Percentiles rank a stretch among this genome's conserved stretches.
phyloP scores from a whole-genome alignment of 257 asterid species.

The Nicotiana knightiana region DNA sequence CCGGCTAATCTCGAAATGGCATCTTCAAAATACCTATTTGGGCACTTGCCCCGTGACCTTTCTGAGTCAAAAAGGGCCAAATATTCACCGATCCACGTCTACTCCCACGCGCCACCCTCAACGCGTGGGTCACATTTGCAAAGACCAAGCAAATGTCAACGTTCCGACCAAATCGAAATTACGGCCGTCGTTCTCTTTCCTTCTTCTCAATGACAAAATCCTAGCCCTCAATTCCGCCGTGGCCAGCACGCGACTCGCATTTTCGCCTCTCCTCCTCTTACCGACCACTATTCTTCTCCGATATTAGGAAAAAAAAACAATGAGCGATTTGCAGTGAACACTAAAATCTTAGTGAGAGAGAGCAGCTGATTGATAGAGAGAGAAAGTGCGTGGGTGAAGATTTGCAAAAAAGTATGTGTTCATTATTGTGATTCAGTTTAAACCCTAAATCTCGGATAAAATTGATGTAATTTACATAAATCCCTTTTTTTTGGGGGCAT shows the following conservation, averaged over 20 bases:
- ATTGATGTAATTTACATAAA: background rate
- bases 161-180: constrained; percentile 11
- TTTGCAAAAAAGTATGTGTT: background rate
- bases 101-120: constrained; percentile 28
- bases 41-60: background rate
- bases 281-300: constrained; percentile 21
- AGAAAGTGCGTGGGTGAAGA: background rate
- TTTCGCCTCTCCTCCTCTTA: constrained; percentile 16
- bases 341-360: background rate
- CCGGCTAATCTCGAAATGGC: no score
- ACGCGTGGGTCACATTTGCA: constrained; percentile 11
- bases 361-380: background rate
- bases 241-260: constrained; percentile 12
- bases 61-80: background rate
- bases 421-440: background rate
- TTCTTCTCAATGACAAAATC: background rate
- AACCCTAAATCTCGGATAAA: background rate
- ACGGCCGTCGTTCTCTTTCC: constrained; percentile 10
- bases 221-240: constrained; percentile 11
- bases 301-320: background rate
- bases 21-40: background rate
- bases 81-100: background rate
- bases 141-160: background rate
- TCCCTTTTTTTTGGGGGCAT: background rate
- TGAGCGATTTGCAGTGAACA: background rate